Evolutionary conservation across 768 basidiomycete species (phyloP), one percentile per base, ranked within the genome.

Genomic region (Trametes sanguinea): DNA sequence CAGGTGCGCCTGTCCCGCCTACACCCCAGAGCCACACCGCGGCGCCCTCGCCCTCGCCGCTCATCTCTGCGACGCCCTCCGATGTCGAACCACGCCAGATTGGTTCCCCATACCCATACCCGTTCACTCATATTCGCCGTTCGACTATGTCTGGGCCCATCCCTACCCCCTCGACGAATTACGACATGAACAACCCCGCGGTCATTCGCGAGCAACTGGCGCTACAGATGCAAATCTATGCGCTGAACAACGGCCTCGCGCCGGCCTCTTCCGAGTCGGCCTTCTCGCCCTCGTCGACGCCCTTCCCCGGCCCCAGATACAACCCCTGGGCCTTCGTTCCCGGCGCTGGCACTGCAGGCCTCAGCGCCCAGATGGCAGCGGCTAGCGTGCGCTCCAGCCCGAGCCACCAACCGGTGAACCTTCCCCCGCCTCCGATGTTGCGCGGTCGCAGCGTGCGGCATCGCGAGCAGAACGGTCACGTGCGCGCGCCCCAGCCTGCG

Each of bases 71-170:
- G 44, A 78, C 77, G 59, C 82, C 82, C 50, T 78, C 76, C 13
- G 73, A 73, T 32, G 60, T 72, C 54, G 75, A 73, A 43, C 75
- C 78, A 60, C 60, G 69, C 29, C 69, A 70, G 62, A 65, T 74
- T 4, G 89, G 90, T 8, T 92, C 91, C 4, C 91, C 91, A 2
- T 92, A 90, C 61, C 91, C 90, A 0, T 89, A 85, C 71, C 89
- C 89, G 0, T 93, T 86, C 74, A 80, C 82, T 14, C 90, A 91
- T 59, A 85, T 92, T 46, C 84, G 84, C 27, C 83, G 90, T 0
- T 80, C 78, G 47, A 72, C 80, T 47, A 70, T 68, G 17, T 62
- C 74, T 8, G 79, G 78, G 47, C 63, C 76, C 1, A 72, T 71
- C 3, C 76, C 77, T 43, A 65, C 68, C 22, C 71, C 73, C 14